Evolutionary conservation across 1,284 basidiomycete genomes (phyloP).

Genomic region (Cutaneotrichosporon cavernicola): DNA sequence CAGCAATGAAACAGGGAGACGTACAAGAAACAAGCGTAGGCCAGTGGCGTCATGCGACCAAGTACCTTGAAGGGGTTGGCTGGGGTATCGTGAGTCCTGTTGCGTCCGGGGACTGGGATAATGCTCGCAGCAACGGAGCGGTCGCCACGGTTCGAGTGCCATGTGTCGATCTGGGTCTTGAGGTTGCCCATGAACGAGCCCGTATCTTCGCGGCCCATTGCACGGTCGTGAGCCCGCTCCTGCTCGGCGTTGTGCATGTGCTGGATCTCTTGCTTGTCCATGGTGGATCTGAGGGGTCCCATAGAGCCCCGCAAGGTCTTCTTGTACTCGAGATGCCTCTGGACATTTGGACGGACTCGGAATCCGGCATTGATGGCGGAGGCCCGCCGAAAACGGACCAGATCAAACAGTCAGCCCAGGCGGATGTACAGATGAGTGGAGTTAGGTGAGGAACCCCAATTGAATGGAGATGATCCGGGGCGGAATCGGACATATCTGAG

Average conservation of each 20-base stretch:
- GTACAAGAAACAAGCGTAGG: constrained; percentile 38
- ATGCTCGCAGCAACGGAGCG: constrained; percentile 33
- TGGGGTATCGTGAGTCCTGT: constrained; percentile 22
- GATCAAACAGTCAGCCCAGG: too few relatives aligned
- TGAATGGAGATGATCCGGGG: too few relatives aligned
- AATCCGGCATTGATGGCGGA: too few relatives aligned
- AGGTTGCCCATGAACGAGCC: constrained; percentile 18
- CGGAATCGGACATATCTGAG: too few relatives aligned
- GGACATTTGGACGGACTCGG: too few relatives aligned
- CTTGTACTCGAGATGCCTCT: too few relatives aligned
- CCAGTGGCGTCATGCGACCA: constrained; percentile 26
- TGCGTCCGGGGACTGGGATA: constrained; percentile 30
- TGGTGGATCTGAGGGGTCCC: too few relatives aligned
- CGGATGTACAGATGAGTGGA: too few relatives aligned
- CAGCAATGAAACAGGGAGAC: too few relatives aligned
- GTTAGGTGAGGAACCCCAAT: too few relatives aligned
- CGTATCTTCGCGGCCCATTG: background rate
- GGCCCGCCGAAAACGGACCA: too few relatives aligned
- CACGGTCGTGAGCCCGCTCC: background rate
- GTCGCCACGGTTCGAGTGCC: constrained; percentile 43
- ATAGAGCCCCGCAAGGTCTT: too few relatives aligned
- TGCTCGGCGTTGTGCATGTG: background rate
- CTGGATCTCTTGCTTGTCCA: background rate
- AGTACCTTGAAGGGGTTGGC: constrained; percentile 52
- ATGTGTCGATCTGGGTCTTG: constrained; percentile 34